phyloP scores from a whole-genome alignment of 2,329 filamentous ascomycete genomes.

The Hortaea werneckii region DNA sequence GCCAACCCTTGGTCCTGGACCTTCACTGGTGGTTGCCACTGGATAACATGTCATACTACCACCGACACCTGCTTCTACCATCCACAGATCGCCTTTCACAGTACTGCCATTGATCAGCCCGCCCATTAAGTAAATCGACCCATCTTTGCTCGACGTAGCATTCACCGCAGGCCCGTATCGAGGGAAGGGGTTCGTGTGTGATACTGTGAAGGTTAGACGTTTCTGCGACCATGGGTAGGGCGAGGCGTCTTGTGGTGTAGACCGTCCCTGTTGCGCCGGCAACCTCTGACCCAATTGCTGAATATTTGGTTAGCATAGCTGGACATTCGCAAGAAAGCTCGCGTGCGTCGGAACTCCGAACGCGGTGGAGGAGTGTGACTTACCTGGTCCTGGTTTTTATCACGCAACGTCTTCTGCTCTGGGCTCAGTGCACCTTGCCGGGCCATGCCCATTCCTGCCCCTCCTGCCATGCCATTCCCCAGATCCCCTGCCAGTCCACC shows the following conservation, averaged over 20 bases:
- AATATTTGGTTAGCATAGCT: constrained; percentile 12
- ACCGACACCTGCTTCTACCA: constrained; percentile 71
- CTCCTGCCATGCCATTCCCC: background rate
- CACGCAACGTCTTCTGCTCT: constrained; percentile 45
- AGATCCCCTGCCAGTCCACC: too few species aligned
- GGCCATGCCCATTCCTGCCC: background rate
- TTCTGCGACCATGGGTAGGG: constrained; percentile 95
- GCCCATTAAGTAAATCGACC: constrained; percentile 95
- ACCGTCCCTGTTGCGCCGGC: constrained; percentile 26
- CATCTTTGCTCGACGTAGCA: constrained; percentile 83
- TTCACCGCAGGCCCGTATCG: constrained; percentile 97
- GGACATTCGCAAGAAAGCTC: background rate
- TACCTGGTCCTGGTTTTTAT: constrained; percentile 7
- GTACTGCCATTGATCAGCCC: constrained; percentile 89
- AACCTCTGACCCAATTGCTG: constrained; percentile 12
- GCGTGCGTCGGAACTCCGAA: background rate
- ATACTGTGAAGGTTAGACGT: constrained; percentile 72
- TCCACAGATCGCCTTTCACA: constrained; percentile 95
- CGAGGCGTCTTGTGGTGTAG: constrained; percentile 55
- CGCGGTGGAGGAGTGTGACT: background rate
- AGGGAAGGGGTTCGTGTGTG: constrained; percentile 79
- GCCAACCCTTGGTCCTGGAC: constrained; percentile 86
- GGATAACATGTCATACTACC: constrained; percentile 79
- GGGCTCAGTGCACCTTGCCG: constrained; percentile 44
- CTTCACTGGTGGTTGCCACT: constrained; percentile 82